These are phyloP conservation scores for Solanum dulcamara DNA, from an alignment of 257 asterid species.

Conservation along the genomic window DNA sequence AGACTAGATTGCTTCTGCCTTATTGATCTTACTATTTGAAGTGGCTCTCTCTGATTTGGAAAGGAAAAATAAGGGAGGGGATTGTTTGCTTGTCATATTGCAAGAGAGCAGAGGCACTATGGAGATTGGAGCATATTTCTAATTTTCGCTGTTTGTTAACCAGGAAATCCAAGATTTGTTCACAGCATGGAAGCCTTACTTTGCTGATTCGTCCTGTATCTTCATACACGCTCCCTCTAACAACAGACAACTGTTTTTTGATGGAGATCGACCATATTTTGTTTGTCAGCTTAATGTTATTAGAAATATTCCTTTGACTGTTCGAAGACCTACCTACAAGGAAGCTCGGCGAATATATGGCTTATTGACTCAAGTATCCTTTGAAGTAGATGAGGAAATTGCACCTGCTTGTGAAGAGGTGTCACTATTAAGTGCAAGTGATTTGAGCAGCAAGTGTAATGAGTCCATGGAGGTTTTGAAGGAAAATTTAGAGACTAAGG, in stretches of 20 bases:
- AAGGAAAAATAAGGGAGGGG: background rate
- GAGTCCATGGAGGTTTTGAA: slow-evolving; percentile 16
- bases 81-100: background rate
- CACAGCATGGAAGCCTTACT: slow-evolving; percentile 68
- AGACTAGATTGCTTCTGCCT: background rate
- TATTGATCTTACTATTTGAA: background rate
- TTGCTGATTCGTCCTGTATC: slow-evolving; percentile 51
- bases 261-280: slow-evolving; percentile 68
- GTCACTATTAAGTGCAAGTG: slow-evolving; percentile 14
- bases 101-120: background rate
- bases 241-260: slow-evolving; percentile 72
- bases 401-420: slow-evolving; percentile 17
- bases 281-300: slow-evolving; percentile 44
- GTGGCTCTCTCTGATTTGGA: background rate
- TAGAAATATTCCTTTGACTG: slow-evolving; percentile 70
- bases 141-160: background rate
- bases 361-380: slow-evolving; percentile 52
- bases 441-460: background rate
- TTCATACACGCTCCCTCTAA: slow-evolving; percentile 69
- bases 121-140: background rate
- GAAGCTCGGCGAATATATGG: slow-evolving; percentile 73
- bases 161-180: slow-evolving; percentile 85
- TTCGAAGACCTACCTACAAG: slow-evolving; percentile 80
- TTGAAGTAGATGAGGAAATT: slow-evolving; percentile 37
- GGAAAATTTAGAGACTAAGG: slow-evolving; percentile 18